Conservation (phyloP, 192 early-diverging fungal species). For the Phlyctochytrium planicorne region DNA sequence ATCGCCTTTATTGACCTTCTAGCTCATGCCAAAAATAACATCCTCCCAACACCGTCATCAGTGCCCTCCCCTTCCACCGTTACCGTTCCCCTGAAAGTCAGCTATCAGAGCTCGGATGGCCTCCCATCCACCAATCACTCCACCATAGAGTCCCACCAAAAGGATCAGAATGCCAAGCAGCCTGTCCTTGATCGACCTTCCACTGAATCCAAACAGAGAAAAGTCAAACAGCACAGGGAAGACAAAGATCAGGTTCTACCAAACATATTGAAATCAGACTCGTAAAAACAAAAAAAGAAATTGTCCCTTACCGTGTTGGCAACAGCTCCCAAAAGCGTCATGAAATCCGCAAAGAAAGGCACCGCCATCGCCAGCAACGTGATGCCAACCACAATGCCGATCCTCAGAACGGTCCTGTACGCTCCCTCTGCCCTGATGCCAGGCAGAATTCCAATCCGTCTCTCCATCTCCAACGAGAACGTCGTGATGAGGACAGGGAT, state of each 20-base stretch:
- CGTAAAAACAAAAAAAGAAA: constrained; percentile 3
- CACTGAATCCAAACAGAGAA: constrained; percentile 66
- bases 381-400: constrained; percentile 52
- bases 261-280: constrained; percentile 34
- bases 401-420: constrained; percentile 46
- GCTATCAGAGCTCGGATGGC: constrained; percentile 25
- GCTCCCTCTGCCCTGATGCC: constrained; percentile 26
- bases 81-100: constrained; percentile 25
- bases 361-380: constrained; percentile 63
- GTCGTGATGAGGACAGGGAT: constrained; percentile 76
- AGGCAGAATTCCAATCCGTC: constrained; percentile 51
- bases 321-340: constrained; percentile 82
- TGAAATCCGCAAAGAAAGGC: constrained; percentile 77
- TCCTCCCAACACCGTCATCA: no score
- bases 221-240: constrained; percentile 78
- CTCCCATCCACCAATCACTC: constrained; percentile 33
- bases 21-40: no score
- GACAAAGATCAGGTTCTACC: constrained; percentile 70
- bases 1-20: no score
- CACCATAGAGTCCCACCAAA: constrained; percentile 57
- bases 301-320: constrained; percentile 57
- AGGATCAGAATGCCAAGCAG: constrained; percentile 54
- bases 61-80: background rate
- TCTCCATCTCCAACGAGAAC: constrained; percentile 73
- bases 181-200: constrained; percentile 47